Evolutionary conservation across 2,329 filamentous ascomycete species (phyloP).

Genomic region (Cordyceps cicadae): DNA sequence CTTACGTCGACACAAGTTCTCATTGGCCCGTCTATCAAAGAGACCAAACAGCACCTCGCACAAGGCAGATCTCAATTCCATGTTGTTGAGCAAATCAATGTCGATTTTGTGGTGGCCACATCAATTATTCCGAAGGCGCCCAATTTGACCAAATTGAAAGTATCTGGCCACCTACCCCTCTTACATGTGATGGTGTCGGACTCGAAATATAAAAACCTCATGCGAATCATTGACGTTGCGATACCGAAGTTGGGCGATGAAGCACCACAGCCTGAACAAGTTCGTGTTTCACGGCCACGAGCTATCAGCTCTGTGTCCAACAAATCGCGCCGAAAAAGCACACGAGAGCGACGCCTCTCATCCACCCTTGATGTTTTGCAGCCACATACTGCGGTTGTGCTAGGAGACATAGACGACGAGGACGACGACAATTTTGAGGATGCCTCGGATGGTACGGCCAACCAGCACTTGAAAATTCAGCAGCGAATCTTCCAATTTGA

Average conservation of each 20-base stretch:
- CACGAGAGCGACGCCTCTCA: conserved; percentile 50
- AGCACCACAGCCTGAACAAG: conserved; percentile 20
- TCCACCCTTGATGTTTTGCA: conserved; percentile 67
- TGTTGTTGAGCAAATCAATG: conserved; percentile 92
- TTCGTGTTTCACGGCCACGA: conserved; percentile 31
- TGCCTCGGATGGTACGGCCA: conserved; percentile 47
- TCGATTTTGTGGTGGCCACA: conserved; percentile 91
- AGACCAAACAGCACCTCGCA: conserved; percentile 74
- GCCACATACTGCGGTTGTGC: conserved; percentile 66
- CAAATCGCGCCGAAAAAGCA: conserved; percentile 35
- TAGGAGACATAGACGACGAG: conserved; percentile 67
- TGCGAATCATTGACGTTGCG: conserved; percentile 92
- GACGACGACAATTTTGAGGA: conserved; percentile 62
- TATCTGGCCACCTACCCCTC: conserved; percentile 86
- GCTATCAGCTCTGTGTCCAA: conserved; percentile 38
- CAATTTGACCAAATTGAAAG: conserved; percentile 81
- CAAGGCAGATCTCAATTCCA: conserved; percentile 67
- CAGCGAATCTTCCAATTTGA: conserved; percentile 94
- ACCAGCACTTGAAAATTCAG: conserved; percentile 61
- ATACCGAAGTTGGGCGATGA: conserved; percentile 68
- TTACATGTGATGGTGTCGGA: conserved; percentile 90
- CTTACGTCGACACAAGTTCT: conserved; percentile 91
- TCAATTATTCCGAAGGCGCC: conserved; percentile 96
- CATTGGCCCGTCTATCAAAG: conserved; percentile 86
- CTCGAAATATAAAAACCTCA: conserved; percentile 90